Conservation (phyloP, 768 basidiomycete genomes). For the Lactarius evosmus region DNA sequence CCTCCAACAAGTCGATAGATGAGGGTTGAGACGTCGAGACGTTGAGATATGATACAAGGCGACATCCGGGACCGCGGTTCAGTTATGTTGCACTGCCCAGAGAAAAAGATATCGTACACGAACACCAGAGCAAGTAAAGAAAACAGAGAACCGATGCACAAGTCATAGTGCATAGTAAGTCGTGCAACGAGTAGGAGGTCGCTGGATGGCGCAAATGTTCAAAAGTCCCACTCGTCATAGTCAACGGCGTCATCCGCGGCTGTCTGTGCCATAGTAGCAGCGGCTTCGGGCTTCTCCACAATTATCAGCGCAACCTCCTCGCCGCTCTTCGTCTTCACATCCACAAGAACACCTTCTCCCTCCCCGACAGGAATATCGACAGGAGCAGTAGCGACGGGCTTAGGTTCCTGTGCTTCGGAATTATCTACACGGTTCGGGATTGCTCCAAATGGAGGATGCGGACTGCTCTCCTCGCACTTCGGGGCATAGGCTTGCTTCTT, state of each 20-base stretch:
- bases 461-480: slow-evolving; percentile 15
- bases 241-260: background rate
- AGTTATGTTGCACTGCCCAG: background rate
- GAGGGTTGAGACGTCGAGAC: too few relatives aligned
- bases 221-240: slow-evolving; percentile 4
- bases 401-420: slow-evolving; percentile 11
- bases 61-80: too few relatives aligned
- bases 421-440: slow-evolving; percentile 7
- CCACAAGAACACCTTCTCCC: slow-evolving; percentile 10
- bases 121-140: background rate
- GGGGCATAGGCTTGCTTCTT: background rate
- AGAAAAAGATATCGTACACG: background rate
- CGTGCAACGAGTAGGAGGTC: slow-evolving; percentile 6
- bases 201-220: background rate
- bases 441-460: background rate
- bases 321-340: background rate
- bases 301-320: background rate
- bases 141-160: slow-evolving; percentile 5
- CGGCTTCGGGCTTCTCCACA: background rate
- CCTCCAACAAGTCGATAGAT: slow-evolving; percentile 14
- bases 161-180: background rate
- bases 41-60: too few relatives aligned
- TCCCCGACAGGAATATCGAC: background rate
- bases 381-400: background rate
- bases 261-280: background rate